Conservation (phyloP, 2,329 filamentous ascomycete genomes). For the Hypoxylon sp. region DNA sequence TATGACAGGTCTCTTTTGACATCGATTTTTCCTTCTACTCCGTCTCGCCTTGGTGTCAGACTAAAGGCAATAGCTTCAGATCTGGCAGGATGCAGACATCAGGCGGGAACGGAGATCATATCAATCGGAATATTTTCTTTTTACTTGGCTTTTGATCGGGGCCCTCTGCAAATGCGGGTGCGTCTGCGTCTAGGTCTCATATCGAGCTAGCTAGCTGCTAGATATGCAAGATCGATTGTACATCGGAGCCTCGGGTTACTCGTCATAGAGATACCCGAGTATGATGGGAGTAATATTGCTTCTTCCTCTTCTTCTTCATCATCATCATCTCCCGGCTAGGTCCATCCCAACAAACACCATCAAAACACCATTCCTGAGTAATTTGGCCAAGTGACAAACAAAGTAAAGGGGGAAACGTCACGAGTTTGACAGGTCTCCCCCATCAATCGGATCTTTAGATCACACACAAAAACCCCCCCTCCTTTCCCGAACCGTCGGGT, state of each 20-base stretch:
- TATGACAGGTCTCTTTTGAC: slow-evolving; percentile 36
- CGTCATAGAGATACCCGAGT: neutral
- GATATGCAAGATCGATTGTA: slow-evolving; percentile 37
- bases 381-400: slow-evolving; percentile 20
- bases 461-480: slow-evolving; percentile 38
- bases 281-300: neutral
- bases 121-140: slow-evolving; percentile 31
- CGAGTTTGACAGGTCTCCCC: slow-evolving; percentile 22
- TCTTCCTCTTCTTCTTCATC: too few relatives aligned
- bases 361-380: slow-evolving; percentile 5
- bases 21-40: slow-evolving; percentile 7
- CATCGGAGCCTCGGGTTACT: slow-evolving; percentile 7
- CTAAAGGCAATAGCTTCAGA: slow-evolving; percentile 25
- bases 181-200: slow-evolving; percentile 30
- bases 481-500: slow-evolving; percentile 41
- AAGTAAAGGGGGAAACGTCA: slow-evolving; percentile 21
- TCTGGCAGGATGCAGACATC: slow-evolving; percentile 19
- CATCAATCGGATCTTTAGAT: slow-evolving; percentile 41
- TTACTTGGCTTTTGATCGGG: slow-evolving; percentile 8
- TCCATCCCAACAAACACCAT: slow-evolving; percentile 17
- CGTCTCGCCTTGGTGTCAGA: neutral
- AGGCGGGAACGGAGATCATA: slow-evolving; percentile 20
- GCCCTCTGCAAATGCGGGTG: slow-evolving; percentile 18
- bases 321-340: neutral
- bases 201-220: slow-evolving; percentile 20